A percentile compares a stretch with the other conserved stretches of the same genome.
These are phyloP conservation scores for Piromyces finnis DNA, from an alignment of 192 early-diverging fungal genomes.

Conservation along the genomic window DNA sequence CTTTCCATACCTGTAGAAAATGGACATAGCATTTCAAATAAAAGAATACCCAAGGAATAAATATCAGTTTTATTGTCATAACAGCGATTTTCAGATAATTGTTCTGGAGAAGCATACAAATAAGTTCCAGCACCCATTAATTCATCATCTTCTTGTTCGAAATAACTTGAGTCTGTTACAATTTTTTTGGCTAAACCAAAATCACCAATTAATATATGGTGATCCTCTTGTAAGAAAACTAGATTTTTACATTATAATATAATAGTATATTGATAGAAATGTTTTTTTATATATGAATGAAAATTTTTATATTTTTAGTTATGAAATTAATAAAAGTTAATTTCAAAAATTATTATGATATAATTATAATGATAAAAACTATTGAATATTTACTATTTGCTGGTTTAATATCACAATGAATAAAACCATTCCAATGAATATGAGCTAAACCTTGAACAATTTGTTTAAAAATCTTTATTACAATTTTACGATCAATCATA, in stretches of 20 bases:
- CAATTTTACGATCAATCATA: neutral
- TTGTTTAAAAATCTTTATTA: constrained; percentile 41
- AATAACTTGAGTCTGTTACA: neutral
- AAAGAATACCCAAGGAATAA: constrained; percentile 87
- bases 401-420: constrained; percentile 61
- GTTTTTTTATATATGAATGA: too few species aligned
- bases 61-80: constrained; percentile 52
- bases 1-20: constrained; percentile 86
- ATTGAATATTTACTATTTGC: constrained; percentile 35
- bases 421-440: constrained; percentile 49
- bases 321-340: too few species aligned
- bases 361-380: too few species aligned
- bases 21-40: constrained; percentile 86
- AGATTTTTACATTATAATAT: neutral
- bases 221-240: constrained; percentile 4
- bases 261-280: too few species aligned
- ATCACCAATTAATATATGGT: constrained; percentile 50
- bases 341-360: too few species aligned
- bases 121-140: constrained; percentile 2
- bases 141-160: neutral
- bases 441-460: constrained; percentile 63
- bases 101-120: constrained; percentile 5
- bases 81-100: constrained; percentile 2
- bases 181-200: constrained; percentile 65
- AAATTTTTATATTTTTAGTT: too few species aligned